A percentile compares a stretch with the other conserved stretches of the same genome.
phyloP scores from a whole-genome alignment of 2,329 filamentous ascomycete genomes.

The Furcasterigmium furcatum region DNA sequence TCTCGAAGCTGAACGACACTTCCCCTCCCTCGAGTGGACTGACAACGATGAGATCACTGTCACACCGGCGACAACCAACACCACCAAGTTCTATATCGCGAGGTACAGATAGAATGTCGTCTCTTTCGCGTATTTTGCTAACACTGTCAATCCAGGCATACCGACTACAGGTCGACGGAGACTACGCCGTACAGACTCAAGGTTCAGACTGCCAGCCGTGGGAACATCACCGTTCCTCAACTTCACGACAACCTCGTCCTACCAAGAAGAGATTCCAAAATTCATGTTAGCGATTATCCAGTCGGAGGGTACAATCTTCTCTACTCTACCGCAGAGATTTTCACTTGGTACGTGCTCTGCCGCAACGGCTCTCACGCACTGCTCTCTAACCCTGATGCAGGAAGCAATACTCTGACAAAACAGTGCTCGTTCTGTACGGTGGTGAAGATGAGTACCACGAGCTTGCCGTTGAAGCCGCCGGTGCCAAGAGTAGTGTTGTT shows the following conservation, averaged over 20 bases:
- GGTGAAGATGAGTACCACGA: slow-evolving; percentile 58
- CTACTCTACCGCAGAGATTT: slow-evolving; percentile 65
- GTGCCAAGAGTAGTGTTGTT: slow-evolving; percentile 5
- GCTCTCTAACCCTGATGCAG: no score
- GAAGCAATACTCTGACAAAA: slow-evolving; percentile 57
- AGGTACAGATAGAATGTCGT: no score
- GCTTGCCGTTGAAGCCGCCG: slow-evolving; percentile 36
- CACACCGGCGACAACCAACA: slow-evolving; percentile 54
- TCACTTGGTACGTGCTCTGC: slow-evolving; percentile 40
- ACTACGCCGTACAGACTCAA: slow-evolving; percentile 58
- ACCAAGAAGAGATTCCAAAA: slow-evolving; percentile 58
- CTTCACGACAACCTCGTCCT: slow-evolving; percentile 50
- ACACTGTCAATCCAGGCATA: slow-evolving; percentile 44
- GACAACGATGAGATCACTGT: slow-evolving; percentile 44
- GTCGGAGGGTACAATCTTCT: slow-evolving; percentile 54
- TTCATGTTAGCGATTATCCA: slow-evolving; percentile 62
- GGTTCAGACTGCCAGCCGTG: slow-evolving; percentile 47
- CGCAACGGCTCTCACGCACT: no score
- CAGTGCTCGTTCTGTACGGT: slow-evolving; percentile 58
- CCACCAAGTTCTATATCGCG: slow-evolving; percentile 53
- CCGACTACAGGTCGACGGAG: slow-evolving; percentile 52
- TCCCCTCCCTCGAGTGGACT: slow-evolving; percentile 22
- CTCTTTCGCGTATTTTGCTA: neutral
- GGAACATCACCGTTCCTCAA: slow-evolving; percentile 53
- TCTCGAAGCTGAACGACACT: slow-evolving; percentile 49